phyloP scores from a whole-genome alignment of 495 filamentous ascomycete genomes.

The Penicillium steckii region DNA sequence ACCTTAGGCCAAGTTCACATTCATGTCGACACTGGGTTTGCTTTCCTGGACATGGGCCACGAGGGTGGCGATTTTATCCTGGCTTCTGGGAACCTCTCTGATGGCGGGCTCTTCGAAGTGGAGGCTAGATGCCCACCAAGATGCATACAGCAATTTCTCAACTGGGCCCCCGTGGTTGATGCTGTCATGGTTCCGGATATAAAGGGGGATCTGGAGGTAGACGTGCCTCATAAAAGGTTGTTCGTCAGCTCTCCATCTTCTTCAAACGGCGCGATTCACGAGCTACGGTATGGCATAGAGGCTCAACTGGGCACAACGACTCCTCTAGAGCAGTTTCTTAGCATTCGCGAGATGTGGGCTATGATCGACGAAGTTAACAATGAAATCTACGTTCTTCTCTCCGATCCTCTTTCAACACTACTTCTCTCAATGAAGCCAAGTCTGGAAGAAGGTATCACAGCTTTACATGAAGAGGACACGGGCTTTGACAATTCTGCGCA shows the following conservation, averaged over 20 bases:
- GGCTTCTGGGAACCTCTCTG: conserved; percentile 76
- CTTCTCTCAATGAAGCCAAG: conserved; percentile 34
- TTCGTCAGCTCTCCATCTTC: conserved; percentile 43
- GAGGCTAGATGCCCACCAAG: conserved; percentile 49
- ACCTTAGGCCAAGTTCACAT: conserved; percentile 41
- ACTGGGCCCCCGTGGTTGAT: conserved; percentile 82
- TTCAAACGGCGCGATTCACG: conserved; percentile 59
- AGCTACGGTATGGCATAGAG: conserved; percentile 69
- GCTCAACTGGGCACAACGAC: conserved; percentile 61
- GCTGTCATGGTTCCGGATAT: conserved; percentile 50
- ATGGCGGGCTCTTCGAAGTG: conserved; percentile 74
- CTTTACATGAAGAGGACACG: conserved; percentile 38
- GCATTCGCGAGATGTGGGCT: conserved; percentile 47
- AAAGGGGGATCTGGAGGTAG: conserved; percentile 15
- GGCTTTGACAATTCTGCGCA: conserved; percentile 48
- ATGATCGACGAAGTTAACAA: conserved; percentile 43
- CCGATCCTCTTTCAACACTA: conserved; percentile 39
- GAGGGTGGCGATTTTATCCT: conserved; percentile 71
- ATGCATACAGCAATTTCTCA: conserved; percentile 62
- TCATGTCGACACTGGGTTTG: conserved; percentile 47
- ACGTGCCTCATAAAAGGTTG: conserved; percentile 30
- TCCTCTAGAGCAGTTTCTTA: conserved; percentile 38
- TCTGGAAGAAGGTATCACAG: conserved; percentile 35
- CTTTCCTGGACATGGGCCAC: conserved; percentile 47
- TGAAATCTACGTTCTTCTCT: conserved; percentile 37